Conservation (phyloP, 2,329 filamentous ascomycete genomes). For the Phyllosticta citrichinensis region DNA sequence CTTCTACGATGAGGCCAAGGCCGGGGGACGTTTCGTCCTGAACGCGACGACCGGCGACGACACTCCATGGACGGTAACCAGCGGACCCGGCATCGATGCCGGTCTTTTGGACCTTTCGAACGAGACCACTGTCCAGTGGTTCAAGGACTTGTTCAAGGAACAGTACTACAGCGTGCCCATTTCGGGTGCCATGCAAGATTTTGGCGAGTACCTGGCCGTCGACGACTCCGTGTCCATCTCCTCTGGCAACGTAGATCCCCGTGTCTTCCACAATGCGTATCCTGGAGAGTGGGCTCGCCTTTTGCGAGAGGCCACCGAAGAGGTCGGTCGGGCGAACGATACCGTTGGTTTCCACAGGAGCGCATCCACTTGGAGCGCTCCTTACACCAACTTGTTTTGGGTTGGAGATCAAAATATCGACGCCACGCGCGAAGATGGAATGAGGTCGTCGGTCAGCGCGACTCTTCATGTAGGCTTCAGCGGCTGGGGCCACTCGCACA, state of each 20-base stretch:
- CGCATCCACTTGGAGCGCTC: slow-evolving; percentile 22
- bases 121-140: slow-evolving; percentile 22
- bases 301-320: slow-evolving; percentile 21
- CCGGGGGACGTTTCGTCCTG: slow-evolving; percentile 22
- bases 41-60: slow-evolving; percentile 26
- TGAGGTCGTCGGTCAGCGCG: slow-evolving; percentile 25
- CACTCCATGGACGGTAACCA: slow-evolving; percentile 22
- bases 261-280: slow-evolving; percentile 28
- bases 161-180: slow-evolving; percentile 29
- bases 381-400: slow-evolving; percentile 31
- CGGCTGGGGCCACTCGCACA: slow-evolving; percentile 26
- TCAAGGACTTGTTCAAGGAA: slow-evolving; percentile 22
- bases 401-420: slow-evolving; percentile 28
- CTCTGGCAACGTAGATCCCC: slow-evolving; percentile 19
- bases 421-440: slow-evolving; percentile 26
- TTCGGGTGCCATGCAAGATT: slow-evolving; percentile 26
- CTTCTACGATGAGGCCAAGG: slow-evolving; percentile 24
- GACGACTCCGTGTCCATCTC: slow-evolving; percentile 18
- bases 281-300: slow-evolving; percentile 25
- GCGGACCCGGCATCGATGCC: slow-evolving; percentile 27
- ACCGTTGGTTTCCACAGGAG: slow-evolving; percentile 28
- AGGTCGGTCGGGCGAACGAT: slow-evolving; percentile 20
- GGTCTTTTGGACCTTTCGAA: slow-evolving; percentile 30
- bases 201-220: slow-evolving; percentile 28
- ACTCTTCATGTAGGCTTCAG: slow-evolving; percentile 28